Evolutionary conservation across 1,284 basidiomycete species (phyloP).

Genomic region (Ganoderma multipileum): DNA sequence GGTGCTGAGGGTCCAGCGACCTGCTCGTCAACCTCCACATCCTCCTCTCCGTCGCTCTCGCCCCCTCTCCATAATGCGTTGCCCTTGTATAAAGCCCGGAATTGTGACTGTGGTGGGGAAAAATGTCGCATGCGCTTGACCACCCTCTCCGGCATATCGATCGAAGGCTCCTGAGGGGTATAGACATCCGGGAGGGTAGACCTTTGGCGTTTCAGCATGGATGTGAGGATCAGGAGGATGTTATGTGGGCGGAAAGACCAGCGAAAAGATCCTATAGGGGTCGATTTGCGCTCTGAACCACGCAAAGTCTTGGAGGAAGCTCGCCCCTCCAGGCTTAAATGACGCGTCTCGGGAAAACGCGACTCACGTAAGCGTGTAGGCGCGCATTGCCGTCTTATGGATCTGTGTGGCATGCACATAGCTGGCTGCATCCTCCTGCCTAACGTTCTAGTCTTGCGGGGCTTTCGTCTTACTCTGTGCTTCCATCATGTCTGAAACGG

Average conservation of each 20-base stretch:
- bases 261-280: constrained; percentile 1
- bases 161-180: constrained; percentile 27
- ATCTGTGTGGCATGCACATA: too few species aligned
- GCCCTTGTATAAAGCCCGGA: constrained; percentile 9
- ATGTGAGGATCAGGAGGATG: not conserved
- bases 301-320: constrained; percentile 8
- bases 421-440: not conserved
- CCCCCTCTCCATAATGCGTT: constrained; percentile 13
- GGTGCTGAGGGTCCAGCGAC: constrained; percentile 32
- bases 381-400: not conserved
- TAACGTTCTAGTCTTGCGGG: not conserved
- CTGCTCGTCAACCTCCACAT: constrained; percentile 42
- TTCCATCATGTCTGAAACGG: constrained; percentile 61
- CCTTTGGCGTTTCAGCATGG: constrained; percentile 76
- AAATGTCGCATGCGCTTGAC: constrained; percentile 44
- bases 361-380: constrained; percentile 20
- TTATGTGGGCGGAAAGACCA: not conserved
- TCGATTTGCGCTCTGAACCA: constrained; percentile 5
- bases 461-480: not conserved
- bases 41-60: constrained; percentile 36
- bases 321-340: constrained; percentile 13
- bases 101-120: constrained; percentile 29
- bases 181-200: constrained; percentile 48
- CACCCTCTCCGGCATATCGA: constrained; percentile 37
- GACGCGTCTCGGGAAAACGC: constrained; percentile 31